Evolutionary conservation across 1,284 basidiomycete species (phyloP), one percentile per base, ranked within the genome.

Genomic region (Farysia itapuensis): DNA sequence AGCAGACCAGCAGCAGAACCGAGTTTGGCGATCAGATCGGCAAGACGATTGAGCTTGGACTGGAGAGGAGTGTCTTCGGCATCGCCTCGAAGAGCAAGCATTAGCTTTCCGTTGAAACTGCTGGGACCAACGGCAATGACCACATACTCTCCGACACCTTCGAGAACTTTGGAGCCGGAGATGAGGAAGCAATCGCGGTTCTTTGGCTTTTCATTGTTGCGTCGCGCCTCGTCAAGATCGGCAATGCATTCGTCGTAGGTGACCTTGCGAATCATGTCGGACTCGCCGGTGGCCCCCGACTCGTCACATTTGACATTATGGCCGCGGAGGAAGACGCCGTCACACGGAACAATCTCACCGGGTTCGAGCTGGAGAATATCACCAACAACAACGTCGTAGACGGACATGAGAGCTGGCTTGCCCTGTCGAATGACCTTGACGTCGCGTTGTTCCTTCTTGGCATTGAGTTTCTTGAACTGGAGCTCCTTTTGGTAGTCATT

Each of bases 401-500:
- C 80, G 19, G 48, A 84, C 85, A 80, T 86, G 87, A 77, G 92
- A 82, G 75, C 92, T 88, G 95, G 90, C 24, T 81, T 79, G 21
- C 92, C 92, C 59, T 84, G 82, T 11, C 95, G 88, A 48, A 96
- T 86, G 41, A 91, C 88, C 78, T 95, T 96, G 71, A 97, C 86
- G 9, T 84, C 84, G 35, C 94, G 88, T 69, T 95, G 90, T 48
- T 97, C 95, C 79, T 95, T 95, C 79, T 95, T 89, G 63, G 89
- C 89, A 74, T 96, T 96, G 41, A 98, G 83, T 28, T 81, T 81
- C 70, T 88, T 86, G 80, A 98, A 97, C 79, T 98, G 94, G 6
- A 85, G 85, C 77, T 98, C 94, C 79, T 98, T 97, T 78, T 97
- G 92, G 86, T 89, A 98, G 75, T 93, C 91, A 72, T 91, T 93